These are phyloP conservation scores for Friedmanniomyces endolithicus DNA, from an alignment of 495 filamentous ascomycete species.

Conservation along the genomic window DNA sequence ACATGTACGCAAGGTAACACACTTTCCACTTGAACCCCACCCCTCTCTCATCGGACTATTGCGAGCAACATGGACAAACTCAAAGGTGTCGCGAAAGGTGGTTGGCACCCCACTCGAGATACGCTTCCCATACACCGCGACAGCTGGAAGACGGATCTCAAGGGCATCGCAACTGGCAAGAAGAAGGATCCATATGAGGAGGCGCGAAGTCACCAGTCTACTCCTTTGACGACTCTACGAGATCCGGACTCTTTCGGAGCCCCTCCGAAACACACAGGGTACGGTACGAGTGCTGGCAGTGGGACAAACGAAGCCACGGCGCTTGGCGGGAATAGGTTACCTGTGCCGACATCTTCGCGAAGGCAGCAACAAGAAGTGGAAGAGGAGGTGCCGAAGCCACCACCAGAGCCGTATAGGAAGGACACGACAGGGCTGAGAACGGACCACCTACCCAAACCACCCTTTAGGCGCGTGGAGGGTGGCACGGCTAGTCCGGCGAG, in stretches of 20 bases:
- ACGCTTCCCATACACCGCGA: slow-evolving; percentile 21
- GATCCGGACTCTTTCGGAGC: slow-evolving; percentile 78
- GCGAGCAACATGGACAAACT: slow-evolving; percentile 12
- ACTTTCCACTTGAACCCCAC: background rate
- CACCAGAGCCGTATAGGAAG: slow-evolving; percentile 54
- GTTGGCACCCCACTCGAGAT: slow-evolving; percentile 27
- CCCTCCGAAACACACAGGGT: slow-evolving; percentile 60
- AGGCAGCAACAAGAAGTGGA: slow-evolving; percentile 28
- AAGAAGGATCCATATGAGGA: slow-evolving; percentile 32
- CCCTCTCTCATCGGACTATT: background rate
- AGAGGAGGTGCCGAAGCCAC: slow-evolving; percentile 31
- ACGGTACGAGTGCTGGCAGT: slow-evolving; percentile 33
- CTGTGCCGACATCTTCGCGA: slow-evolving; percentile 6
- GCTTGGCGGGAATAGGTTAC: slow-evolving; percentile 1
- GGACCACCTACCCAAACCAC: slow-evolving; percentile 58
- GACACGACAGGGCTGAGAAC: slow-evolving; percentile 63
- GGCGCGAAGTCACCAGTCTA: slow-evolving; percentile 41
- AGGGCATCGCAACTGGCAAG: slow-evolving; percentile 26
- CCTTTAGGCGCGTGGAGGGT: slow-evolving; percentile 38
- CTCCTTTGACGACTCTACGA: slow-evolving; percentile 62
- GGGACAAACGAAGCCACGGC: background rate
- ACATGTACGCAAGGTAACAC: background rate
- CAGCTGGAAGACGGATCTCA: slow-evolving; percentile 11
- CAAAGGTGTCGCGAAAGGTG: slow-evolving; percentile 24
- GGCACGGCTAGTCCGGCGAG: slow-evolving; percentile 16